Percentiles rank a stretch among this genome's conserved stretches.
These are phyloP conservation scores for Hortiboletus rubellus DNA, from an alignment of 1,284 basidiomycete genomes.

Conservation along the genomic window DNA sequence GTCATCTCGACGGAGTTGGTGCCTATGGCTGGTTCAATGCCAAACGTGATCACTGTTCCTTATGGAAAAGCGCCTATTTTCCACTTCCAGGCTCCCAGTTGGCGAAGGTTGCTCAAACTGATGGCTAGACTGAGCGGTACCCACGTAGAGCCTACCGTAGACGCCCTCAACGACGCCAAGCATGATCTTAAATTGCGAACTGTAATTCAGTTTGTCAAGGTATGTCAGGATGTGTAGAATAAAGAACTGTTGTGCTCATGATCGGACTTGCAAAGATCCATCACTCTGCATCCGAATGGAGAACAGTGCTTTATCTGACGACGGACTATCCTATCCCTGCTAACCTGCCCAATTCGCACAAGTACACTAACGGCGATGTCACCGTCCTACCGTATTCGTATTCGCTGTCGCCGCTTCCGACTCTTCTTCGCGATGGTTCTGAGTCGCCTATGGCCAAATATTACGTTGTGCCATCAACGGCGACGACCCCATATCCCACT, in stretches of 20 bases:
- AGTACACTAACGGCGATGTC: conserved; percentile 58
- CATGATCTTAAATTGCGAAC: conserved; percentile 62
- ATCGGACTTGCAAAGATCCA: conserved; percentile 47
- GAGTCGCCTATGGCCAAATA: conserved; percentile 64
- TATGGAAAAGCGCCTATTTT: conserved; percentile 65
- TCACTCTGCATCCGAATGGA: conserved; percentile 60
- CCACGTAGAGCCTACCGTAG: conserved; percentile 66
- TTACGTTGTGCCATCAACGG: conserved; percentile 65
- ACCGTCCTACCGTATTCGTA: conserved; percentile 71
- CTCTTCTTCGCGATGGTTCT: conserved; percentile 59
- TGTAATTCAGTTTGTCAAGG: conserved; percentile 75
- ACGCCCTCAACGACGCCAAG: conserved; percentile 59
- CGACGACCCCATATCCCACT: conserved; percentile 58
- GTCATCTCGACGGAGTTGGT: conserved; percentile 47
- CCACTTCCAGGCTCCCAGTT: conserved; percentile 69
- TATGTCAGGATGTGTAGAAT: conserved; percentile 27
- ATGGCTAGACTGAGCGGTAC: conserved; percentile 70
- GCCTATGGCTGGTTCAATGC: conserved; percentile 56
- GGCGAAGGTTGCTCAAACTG: conserved; percentile 69
- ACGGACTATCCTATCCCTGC: conserved; percentile 64
- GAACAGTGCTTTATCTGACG: conserved; percentile 71
- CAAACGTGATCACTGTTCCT: conserved; percentile 68
- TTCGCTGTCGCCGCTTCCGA: conserved; percentile 54
- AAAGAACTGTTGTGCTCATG: background rate
- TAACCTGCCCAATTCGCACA: conserved; percentile 43